Evolutionary conservation across 176 grass and related monocot genomes (phyloP).

Genomic region (Avena eriantha): DNA sequence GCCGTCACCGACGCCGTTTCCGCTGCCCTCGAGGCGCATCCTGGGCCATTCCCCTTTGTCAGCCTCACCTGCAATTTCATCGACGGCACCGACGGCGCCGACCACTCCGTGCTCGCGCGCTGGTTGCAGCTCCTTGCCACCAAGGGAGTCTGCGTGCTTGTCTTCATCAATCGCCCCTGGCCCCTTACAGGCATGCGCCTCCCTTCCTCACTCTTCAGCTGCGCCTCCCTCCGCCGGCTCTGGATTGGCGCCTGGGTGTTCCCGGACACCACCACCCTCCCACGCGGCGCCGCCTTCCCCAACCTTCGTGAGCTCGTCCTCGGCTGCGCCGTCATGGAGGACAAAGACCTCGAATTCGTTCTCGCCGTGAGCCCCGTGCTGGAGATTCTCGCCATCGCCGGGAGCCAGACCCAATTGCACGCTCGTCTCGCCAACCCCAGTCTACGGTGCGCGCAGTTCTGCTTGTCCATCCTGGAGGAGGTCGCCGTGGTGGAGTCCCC

Average conservation of each 20-base stretch:
- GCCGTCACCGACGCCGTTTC: not conserved
- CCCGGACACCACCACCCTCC: slow-evolving; percentile 6
- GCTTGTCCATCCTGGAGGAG: not conserved
- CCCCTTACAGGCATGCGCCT: not conserved
- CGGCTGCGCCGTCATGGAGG: not conserved
- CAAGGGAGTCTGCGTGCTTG: not conserved
- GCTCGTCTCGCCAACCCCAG: slow-evolving; percentile 31
- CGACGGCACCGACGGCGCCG: slow-evolving; percentile 12
- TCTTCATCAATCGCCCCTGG: not conserved
- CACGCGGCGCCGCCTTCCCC: slow-evolving; percentile 29
- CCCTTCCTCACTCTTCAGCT: slow-evolving; percentile 12
- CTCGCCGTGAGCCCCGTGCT: slow-evolving; percentile 35
- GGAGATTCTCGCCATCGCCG: slow-evolving; percentile 1
- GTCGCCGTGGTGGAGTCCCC: slow-evolving; percentile 18
- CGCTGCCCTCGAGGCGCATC: not conserved
- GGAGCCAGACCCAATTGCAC: not conserved
- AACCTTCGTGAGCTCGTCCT: slow-evolving; percentile 21
- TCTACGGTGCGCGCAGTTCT: slow-evolving; percentile 35
- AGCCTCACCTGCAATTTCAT: slow-evolving; percentile 9
- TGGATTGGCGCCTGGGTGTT: slow-evolving; percentile 28
- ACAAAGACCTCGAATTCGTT: slow-evolving; percentile 15
- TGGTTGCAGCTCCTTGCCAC: slow-evolving; percentile 22
- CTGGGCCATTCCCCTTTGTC: not conserved
- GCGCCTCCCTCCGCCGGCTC: slow-evolving; percentile 28
- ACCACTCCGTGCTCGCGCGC: slow-evolving; percentile 12